phyloP scores from a whole-genome alignment of 768 basidiomycete genomes.

The Gloeopeniophorella convolvens region DNA sequence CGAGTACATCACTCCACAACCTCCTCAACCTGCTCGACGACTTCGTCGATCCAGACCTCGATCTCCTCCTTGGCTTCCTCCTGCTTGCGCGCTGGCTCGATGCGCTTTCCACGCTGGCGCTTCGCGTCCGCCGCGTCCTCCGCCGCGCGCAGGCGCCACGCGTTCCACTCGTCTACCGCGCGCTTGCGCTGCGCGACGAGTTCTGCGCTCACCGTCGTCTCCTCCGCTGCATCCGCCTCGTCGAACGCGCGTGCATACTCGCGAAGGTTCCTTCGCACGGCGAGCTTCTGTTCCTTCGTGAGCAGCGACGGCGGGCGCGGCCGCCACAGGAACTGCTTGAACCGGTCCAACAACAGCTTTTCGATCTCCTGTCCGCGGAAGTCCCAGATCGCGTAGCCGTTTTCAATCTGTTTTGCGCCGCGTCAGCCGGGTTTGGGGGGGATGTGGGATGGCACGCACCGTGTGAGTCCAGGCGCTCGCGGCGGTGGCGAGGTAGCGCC shows the following conservation, averaged over 20 bases:
- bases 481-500: constrained; percentile 86
- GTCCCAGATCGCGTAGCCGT: constrained; percentile 96
- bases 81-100: constrained; percentile 30
- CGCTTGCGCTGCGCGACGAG: constrained; percentile 84
- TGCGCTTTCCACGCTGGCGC: constrained; percentile 32
- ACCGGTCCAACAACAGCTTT: constrained; percentile 82
- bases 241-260: constrained; percentile 92
- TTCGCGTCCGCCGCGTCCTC: constrained; percentile 57
- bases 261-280: constrained; percentile 79
- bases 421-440: background rate
- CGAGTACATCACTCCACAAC: constrained; percentile 49
- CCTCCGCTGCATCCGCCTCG: constrained; percentile 94
- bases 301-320: constrained; percentile 89
- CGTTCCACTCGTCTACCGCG: constrained; percentile 98
- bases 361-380: constrained; percentile 96
- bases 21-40: constrained; percentile 85
- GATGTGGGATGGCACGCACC: constrained; percentile 39
- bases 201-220: constrained; percentile 91
- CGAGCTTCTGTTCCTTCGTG: constrained; percentile 80
- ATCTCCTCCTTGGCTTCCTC: constrained; percentile 78
- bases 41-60: constrained; percentile 90
- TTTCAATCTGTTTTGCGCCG: constrained; percentile 64
- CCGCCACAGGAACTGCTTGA: constrained; percentile 99
- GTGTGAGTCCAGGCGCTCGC: constrained; percentile 95
- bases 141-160: constrained; percentile 77